phyloP scores from a whole-genome alignment of 2,329 filamentous ascomycete species.

The Didymella pinodella region DNA sequence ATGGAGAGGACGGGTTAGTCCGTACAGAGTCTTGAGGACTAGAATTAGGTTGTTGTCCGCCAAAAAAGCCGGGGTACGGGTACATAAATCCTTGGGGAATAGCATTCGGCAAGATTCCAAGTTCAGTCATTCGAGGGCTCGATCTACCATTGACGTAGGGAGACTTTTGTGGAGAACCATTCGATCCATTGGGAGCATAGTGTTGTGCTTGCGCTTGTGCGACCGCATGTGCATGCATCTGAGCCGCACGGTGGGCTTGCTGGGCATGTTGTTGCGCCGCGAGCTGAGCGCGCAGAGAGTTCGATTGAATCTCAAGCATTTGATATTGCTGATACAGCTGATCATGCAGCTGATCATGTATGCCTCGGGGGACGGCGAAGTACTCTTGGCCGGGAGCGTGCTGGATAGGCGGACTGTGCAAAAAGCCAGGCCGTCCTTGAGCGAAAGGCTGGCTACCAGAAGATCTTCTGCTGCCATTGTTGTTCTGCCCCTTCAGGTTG shows the following conservation, averaged over 20 bases:
- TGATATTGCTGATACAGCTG: conserved; percentile 60
- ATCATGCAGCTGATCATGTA: conserved; percentile 57
- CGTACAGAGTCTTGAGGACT: conserved; percentile 54
- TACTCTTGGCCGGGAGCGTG: conserved; percentile 52
- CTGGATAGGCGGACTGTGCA: conserved; percentile 55
- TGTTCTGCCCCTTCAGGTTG: conserved; percentile 58
- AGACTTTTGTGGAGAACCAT: conserved; percentile 53
- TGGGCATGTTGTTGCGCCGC: conserved; percentile 49
- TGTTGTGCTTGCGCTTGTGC: conserved; percentile 48
- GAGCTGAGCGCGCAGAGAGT: conserved; percentile 47
- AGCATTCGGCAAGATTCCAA: conserved; percentile 39
- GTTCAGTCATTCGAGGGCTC: conserved; percentile 45
- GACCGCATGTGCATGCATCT: conserved; percentile 49
- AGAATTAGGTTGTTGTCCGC: conserved; percentile 47
- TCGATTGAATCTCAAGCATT: conserved; percentile 54
- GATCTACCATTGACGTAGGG: conserved; percentile 43
- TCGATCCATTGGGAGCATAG: conserved; percentile 44
- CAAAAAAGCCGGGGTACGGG: conserved; percentile 56
- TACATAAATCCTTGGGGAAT: conserved; percentile 55
- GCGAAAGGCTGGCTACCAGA: conserved; percentile 63
- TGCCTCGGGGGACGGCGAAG: conserved; percentile 51
- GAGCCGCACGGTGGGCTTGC: conserved; percentile 51
- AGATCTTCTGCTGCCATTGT: conserved; percentile 57
- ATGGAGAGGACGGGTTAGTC: conserved; percentile 60
- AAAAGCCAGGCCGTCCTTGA: conserved; percentile 49